A percentile compares a stretch with the other conserved stretches of the same genome.
These are phyloP conservation scores for Teratosphaeria pseudoeucalypti DNA, from an alignment of 2,329 filamentous ascomycete genomes.

Conservation along the genomic window DNA sequence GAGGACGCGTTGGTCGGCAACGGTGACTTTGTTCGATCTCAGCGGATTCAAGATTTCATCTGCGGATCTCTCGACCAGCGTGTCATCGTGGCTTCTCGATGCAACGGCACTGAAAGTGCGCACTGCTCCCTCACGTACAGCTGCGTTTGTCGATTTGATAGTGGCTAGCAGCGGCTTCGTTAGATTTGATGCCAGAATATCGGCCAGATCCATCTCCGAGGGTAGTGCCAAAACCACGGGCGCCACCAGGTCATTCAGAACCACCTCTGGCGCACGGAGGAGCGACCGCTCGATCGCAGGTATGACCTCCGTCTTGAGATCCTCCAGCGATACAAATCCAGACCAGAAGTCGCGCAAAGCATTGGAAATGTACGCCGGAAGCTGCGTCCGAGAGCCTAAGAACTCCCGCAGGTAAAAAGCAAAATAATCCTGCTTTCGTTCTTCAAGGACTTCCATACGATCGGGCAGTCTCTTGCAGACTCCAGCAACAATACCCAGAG, in stretches of 20 bases:
- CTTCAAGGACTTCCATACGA: slow-evolving; percentile 52
- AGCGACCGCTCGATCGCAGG: slow-evolving; percentile 82
- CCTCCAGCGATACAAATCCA: slow-evolving; percentile 61
- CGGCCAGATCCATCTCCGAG: slow-evolving; percentile 63
- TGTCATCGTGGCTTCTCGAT: slow-evolving; percentile 47
- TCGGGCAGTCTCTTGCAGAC: slow-evolving; percentile 64
- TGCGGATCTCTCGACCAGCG: slow-evolving; percentile 54
- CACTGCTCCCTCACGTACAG: slow-evolving; percentile 65
- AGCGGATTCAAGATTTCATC: slow-evolving; percentile 71
- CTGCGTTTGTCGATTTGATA: slow-evolving; percentile 76
- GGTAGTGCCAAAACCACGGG: slow-evolving; percentile 64
- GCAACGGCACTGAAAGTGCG: slow-evolving; percentile 64
- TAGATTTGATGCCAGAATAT: slow-evolving; percentile 58
- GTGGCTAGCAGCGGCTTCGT: slow-evolving; percentile 83
- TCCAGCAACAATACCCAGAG: slow-evolving; percentile 78
- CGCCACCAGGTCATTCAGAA: slow-evolving; percentile 68
- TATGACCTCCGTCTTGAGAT: slow-evolving; percentile 64
- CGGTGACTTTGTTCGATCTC: slow-evolving; percentile 72
- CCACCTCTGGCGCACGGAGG: slow-evolving; percentile 78
- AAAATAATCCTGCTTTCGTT: slow-evolving; percentile 62
- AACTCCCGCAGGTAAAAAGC: slow-evolving; percentile 79
- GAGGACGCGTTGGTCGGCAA: slow-evolving; percentile 71
- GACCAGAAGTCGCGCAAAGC: slow-evolving; percentile 75
- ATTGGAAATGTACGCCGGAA: slow-evolving; percentile 62
- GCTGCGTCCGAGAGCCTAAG: slow-evolving; percentile 61